Conservation (phyloP, 2,329 filamentous ascomycete species). For the Byssochlamys sp. region DNA sequence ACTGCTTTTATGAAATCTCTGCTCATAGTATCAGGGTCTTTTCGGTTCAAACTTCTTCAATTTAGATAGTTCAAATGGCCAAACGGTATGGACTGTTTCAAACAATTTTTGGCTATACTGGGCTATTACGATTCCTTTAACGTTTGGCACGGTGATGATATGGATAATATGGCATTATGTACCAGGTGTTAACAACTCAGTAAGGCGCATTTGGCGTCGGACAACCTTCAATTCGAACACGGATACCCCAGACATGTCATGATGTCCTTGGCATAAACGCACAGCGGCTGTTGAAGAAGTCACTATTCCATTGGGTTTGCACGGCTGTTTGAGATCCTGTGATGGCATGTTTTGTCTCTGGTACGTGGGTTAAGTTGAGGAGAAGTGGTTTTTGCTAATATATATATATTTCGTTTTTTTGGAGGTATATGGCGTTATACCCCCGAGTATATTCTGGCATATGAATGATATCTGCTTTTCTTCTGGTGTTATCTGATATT, state of each 20-base stretch:
- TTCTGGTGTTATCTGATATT: no score
- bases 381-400: no score
- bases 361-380: no score
- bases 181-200: not conserved
- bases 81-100: slow-evolving; percentile 16
- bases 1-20: not conserved
- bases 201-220: not conserved
- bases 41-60: slow-evolving; percentile 30
- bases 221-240: not conserved
- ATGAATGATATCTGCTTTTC: no score
- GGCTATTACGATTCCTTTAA: slow-evolving; percentile 21
- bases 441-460: no score
- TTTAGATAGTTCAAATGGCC: slow-evolving; percentile 7
- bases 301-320: not conserved
- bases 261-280: not conserved
- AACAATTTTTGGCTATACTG: slow-evolving; percentile 24
- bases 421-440: no score
- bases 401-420: no score
- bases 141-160: slow-evolving; percentile 14
- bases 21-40: slow-evolving; percentile 13
- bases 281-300: not conserved
- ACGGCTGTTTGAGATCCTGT: not conserved
- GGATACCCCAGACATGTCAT: not conserved
- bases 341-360: not conserved
- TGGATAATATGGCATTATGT: slow-evolving; percentile 16